Evolutionary conservation across 768 basidiomycete genomes (phyloP).

Genomic region (Xerocomellus amylosporus): DNA sequence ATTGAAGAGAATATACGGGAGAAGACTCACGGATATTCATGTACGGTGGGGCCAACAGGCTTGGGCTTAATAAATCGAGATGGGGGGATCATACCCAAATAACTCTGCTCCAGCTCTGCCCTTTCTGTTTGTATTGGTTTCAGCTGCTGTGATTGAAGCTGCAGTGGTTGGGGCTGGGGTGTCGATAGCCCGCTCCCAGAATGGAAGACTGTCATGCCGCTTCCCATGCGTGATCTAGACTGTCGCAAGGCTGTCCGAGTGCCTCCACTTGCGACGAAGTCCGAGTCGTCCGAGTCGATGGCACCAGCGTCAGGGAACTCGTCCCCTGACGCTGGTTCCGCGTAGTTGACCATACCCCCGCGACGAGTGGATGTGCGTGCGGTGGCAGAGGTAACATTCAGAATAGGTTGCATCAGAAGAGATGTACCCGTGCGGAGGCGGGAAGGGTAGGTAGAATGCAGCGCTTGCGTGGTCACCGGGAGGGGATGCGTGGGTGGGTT

Average conservation of each 20-base stretch:
- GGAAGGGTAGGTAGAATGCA: slow-evolving; percentile 80
- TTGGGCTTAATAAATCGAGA: slow-evolving; percentile 68
- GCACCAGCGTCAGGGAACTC: slow-evolving; percentile 80
- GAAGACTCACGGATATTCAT: slow-evolving; percentile 71
- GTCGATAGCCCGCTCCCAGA: slow-evolving; percentile 43
- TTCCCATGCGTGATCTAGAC: slow-evolving; percentile 41
- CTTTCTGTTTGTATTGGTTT: slow-evolving; percentile 38
- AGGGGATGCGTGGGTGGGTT: slow-evolving; percentile 58
- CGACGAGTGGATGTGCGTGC: slow-evolving; percentile 53
- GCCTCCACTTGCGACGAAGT: slow-evolving; percentile 67
- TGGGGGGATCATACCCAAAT: slow-evolving; percentile 84
- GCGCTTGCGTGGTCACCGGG: slow-evolving; percentile 64
- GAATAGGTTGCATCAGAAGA: slow-evolving; percentile 86
- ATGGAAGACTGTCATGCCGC: slow-evolving; percentile 56
- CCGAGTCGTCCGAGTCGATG: slow-evolving; percentile 81
- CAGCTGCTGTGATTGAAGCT: slow-evolving; percentile 14
- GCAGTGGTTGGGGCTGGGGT: slow-evolving; percentile 30
- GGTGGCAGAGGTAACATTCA: slow-evolving; percentile 41
- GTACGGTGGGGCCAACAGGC: slow-evolving; percentile 54
- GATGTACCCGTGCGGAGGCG: slow-evolving; percentile 89
- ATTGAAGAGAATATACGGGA: slow-evolving; percentile 2
- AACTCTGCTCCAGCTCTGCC: slow-evolving; percentile 80
- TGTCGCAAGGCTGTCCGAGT: slow-evolving; percentile 56
- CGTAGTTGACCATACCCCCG: slow-evolving; percentile 78
- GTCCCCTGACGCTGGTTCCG: slow-evolving; percentile 81